Conservation (phyloP, 1,284 basidiomycete species). For the Laetiporus sulphureus region DNA sequence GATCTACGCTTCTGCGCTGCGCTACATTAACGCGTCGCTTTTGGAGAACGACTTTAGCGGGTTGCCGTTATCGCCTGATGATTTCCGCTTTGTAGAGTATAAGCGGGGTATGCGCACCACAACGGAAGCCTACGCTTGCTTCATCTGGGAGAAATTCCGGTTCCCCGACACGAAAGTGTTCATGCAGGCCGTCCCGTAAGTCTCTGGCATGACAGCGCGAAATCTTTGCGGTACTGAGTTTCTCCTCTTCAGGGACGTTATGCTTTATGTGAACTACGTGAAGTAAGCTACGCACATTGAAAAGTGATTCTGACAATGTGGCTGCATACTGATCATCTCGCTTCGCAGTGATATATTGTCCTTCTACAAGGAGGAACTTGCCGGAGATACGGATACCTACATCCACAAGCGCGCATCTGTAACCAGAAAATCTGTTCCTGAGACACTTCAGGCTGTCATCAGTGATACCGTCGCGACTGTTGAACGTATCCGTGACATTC, state of each 20-base stretch:
- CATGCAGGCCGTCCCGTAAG: constrained; percentile 10
- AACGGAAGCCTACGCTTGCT: constrained; percentile 6
- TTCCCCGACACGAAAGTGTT: constrained; percentile 9
- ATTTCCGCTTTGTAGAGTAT: background rate
- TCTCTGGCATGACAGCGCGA: background rate
- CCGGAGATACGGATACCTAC: constrained; percentile 4
- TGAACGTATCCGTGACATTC: background rate
- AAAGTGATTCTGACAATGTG: constrained; percentile 1
- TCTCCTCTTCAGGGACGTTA: background rate
- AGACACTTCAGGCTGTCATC: background rate
- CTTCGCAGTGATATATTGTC: constrained; percentile 7
- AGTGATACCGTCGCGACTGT: background rate
- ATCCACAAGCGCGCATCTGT: constrained; percentile 7
- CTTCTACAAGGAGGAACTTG: constrained; percentile 10
- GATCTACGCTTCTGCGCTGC: background rate
- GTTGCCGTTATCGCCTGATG: background rate
- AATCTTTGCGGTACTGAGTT: no score
- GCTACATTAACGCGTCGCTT: background rate
- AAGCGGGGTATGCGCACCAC: background rate
- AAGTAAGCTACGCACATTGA: background rate
- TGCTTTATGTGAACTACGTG: background rate
- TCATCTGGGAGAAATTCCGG: constrained; percentile 10
- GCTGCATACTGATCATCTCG: no score
- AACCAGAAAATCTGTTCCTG: constrained; percentile 2
- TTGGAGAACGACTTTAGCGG: background rate